These are phyloP conservation scores for Mortierella sp. DNA, from an alignment of 371 early-diverging fungal species.

Conservation along the genomic window DNA sequence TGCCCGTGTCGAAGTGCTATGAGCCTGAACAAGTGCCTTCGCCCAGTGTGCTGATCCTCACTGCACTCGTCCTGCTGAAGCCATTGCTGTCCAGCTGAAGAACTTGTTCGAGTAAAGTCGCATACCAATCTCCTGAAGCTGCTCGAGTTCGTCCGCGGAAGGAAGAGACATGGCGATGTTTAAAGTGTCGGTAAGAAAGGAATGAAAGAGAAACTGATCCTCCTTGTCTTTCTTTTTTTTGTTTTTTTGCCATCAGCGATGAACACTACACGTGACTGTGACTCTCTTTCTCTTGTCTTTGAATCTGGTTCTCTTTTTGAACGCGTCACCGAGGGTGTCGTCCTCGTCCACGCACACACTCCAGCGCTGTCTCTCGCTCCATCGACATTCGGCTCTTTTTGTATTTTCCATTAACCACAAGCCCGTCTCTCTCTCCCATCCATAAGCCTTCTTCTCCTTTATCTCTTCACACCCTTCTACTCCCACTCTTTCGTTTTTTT, in stretches of 20 bases:
- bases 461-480: background rate
- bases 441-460: background rate
- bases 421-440: background rate
- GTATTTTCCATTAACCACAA: background rate
- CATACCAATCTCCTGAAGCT: conserved; percentile 84
- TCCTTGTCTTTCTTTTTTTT: background rate
- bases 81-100: background rate
- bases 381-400: background rate
- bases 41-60: background rate
- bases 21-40: background rate
- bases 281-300: background rate
- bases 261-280: background rate
- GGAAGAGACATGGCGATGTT: conserved; percentile 72
- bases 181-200: background rate
- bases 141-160: conserved; percentile 82
- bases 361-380: background rate
- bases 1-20: background rate
- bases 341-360: background rate
- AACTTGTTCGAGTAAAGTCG: background rate
- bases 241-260: background rate
- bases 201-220: conserved; percentile 1
- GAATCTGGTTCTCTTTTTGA: background rate
- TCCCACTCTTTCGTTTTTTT: too few species aligned
- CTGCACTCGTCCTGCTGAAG: too few species aligned
- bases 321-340: conserved; percentile 9